A percentile compares a stretch with the other conserved stretches of the same genome.
Evolutionary conservation across 306 rosid species (phyloP).

Genomic region (Alnus glutinosa): DNA sequence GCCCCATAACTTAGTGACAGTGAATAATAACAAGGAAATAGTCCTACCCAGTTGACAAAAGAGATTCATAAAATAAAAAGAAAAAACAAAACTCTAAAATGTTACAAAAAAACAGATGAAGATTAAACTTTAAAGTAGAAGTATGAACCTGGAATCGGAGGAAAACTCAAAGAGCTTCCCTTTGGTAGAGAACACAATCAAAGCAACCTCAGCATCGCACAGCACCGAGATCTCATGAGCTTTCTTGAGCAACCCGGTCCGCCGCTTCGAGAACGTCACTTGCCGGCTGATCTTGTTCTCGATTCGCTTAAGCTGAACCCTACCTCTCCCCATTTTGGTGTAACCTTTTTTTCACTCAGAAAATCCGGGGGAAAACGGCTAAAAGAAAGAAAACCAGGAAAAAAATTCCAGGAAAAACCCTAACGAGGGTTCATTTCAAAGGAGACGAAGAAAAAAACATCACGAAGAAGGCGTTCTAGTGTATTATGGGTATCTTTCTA

Average conservation of each 20-base stretch:
- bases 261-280: constrained; percentile 79
- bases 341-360: neutral
- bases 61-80: neutral
- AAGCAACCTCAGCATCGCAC: constrained; percentile 77
- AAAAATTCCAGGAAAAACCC: constrained; percentile 20
- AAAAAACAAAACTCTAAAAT: neutral
- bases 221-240: constrained; percentile 84
- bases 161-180: constrained; percentile 74
- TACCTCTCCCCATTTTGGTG: constrained; percentile 73
- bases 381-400: constrained; percentile 9
- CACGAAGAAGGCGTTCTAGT: neutral
- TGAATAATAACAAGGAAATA: no score
- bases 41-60: neutral
- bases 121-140: neutral
- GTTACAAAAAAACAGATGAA: neutral
- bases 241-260: constrained; percentile 67
- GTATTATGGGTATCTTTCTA: constrained; percentile 45
- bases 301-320: constrained; percentile 74
- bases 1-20: neutral
- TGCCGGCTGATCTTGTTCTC: constrained; percentile 84
- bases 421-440: constrained; percentile 20
- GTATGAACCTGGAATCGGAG: constrained; percentile 52
- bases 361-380: neutral
- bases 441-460: constrained; percentile 9
- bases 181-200: constrained; percentile 66